Base-by-base conservation (phyloP, 257 asterid genomes). In the Schizonepeta tenuifolia region DNA sequence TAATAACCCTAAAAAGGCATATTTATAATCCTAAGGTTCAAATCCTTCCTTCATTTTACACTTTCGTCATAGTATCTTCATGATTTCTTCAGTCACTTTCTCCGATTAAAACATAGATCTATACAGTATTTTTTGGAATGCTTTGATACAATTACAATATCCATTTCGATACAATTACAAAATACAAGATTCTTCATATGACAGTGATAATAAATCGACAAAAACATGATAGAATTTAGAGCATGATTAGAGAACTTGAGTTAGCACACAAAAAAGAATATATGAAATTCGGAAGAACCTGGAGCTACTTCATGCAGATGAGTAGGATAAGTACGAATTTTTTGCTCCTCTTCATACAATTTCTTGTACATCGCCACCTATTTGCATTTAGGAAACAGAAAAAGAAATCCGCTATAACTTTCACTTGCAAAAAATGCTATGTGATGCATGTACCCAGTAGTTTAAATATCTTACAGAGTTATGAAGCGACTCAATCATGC, bases 401-500 rank as follows among this genome's bases (percentile, higher is more conserved):
- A 62, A 61, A 62, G 31, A 55, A 53, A 35, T 49, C 66, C 44
- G 49, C 12, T 51, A 65, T 31, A 17, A 40, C 15, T 55, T 40
- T 26, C 51, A 62, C 58, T 69, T 5, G 38, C 20, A 31, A 70
- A 14, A 71, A 51, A 53, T 38, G 47, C 28, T 55, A 43, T 54
- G 22, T 43, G 24, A 77, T 41, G 31, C 31, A 72, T 15, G 17
- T 55, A 53, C 69, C 59, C 64, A 71, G 69, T 50, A 66, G 69
- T 63, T 78, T 41, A 71, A 61, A 44, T 53, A 71, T 71, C 93
- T 79, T 85, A 92, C 99, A 60, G 99, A 90, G 44, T 86, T 51
- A 80, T 94, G 98, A 73, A 94, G 98, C 15, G 97, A 89, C 83
- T 88, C 97, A 71, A 94, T 88, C 99, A 94, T 94, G 44, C 57